These are phyloP conservation scores for Colletotrichum sidae DNA, from an alignment of 2,329 filamentous ascomycete species.

Conservation along the genomic window DNA sequence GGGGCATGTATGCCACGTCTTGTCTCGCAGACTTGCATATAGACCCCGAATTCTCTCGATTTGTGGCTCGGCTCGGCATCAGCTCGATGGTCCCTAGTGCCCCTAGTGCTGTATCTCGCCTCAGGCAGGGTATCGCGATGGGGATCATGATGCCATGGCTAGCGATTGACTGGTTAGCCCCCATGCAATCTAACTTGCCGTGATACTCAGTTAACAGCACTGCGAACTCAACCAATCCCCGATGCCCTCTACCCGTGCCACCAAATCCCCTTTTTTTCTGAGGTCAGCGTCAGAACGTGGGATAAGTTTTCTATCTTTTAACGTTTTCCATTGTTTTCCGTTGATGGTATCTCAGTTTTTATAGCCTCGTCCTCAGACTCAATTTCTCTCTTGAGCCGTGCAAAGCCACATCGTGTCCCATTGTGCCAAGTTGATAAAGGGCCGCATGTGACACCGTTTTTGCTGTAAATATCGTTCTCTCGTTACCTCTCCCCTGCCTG, in stretches of 20 bases:
- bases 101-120: too few species aligned
- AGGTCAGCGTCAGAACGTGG: neutral
- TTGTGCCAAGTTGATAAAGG: constrained; percentile 15
- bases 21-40: constrained; percentile 23
- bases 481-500: neutral
- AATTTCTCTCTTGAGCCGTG: constrained; percentile 9
- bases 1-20: constrained; percentile 16
- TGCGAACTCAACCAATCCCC: too few species aligned
- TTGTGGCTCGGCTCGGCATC: neutral
- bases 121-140: too few species aligned
- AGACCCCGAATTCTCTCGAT: constrained; percentile 20
- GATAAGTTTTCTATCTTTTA: neutral
- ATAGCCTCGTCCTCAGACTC: constrained; percentile 23
- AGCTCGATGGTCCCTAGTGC: neutral
- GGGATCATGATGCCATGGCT: too few species aligned
- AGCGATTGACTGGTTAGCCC: too few species aligned
- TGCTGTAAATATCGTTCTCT: constrained; percentile 4
- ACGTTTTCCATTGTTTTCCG: constrained; percentile 33
- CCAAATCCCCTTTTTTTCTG: neutral
- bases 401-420: constrained; percentile 20
- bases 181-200: too few species aligned
- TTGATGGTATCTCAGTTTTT: constrained; percentile 37
- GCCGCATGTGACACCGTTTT: neutral
- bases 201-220: too few species aligned
- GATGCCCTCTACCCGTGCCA: too few species aligned